A percentile compares a stretch with the other conserved stretches of the same genome.
phyloP scores from a whole-genome alignment of 768 basidiomycete genomes.

The Trametes punicea region DNA sequence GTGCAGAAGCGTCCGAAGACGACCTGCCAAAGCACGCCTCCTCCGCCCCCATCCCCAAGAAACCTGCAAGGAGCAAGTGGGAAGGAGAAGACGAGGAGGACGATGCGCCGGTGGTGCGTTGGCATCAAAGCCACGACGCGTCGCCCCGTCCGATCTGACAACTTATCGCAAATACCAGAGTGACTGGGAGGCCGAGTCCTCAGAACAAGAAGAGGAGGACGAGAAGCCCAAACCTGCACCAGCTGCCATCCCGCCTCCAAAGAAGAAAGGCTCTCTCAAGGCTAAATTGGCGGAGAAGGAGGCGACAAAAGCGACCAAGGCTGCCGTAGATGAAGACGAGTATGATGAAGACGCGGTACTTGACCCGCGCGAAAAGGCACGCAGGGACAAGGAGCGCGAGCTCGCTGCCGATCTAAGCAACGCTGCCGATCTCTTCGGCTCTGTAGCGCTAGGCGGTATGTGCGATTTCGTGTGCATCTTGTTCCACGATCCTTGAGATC shows the following conservation, averaged over 20 bases:
- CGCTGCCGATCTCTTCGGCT: slow-evolving; percentile 78
- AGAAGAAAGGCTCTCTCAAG: slow-evolving; percentile 92
- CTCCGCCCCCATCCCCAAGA: slow-evolving; percentile 25
- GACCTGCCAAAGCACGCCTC: slow-evolving; percentile 30
- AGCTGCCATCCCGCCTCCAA: slow-evolving; percentile 60
- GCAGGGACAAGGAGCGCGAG: slow-evolving; percentile 75
- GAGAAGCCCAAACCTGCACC: slow-evolving; percentile 42
- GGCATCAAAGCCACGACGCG: background rate
- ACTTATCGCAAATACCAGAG: slow-evolving; percentile 47
- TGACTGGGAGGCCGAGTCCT: slow-evolving; percentile 90
- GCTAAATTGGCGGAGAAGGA: slow-evolving; percentile 92
- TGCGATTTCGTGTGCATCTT: background rate
- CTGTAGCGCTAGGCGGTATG: slow-evolving; percentile 61
- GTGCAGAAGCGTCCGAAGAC: slow-evolving; percentile 38
- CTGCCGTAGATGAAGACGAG: slow-evolving; percentile 43
- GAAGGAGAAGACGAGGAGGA: slow-evolving; percentile 91
- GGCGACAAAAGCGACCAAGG: slow-evolving; percentile 57
- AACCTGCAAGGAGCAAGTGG: slow-evolving; percentile 61
- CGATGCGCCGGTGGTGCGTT: slow-evolving; percentile 69
- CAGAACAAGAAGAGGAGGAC: slow-evolving; percentile 66
- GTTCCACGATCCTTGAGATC: background rate
- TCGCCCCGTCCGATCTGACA: background rate
- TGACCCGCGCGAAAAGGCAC: slow-evolving; percentile 76
- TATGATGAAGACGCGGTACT: slow-evolving; percentile 65
- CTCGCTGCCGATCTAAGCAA: slow-evolving; percentile 84